Conservation (phyloP, 2,329 filamentous ascomycete genomes). For the Sporothrix inflata region DNA sequence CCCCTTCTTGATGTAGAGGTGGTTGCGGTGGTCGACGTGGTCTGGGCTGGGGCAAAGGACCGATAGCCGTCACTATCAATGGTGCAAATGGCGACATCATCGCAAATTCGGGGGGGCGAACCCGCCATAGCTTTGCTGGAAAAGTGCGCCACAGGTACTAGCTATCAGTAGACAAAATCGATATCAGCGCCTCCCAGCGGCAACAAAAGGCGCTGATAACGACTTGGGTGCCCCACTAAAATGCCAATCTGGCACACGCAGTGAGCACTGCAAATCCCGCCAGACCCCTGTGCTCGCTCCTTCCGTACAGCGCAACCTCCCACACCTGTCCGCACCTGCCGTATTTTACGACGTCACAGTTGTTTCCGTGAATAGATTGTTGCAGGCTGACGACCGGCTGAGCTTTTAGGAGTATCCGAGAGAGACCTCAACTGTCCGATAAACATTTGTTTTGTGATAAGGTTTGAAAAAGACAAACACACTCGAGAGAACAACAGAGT, state of each 20-base stretch:
- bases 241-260: not conserved
- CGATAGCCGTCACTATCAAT: conserved; percentile 1
- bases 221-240: not conserved
- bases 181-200: not conserved
- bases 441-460: not conserved
- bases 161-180: conserved; percentile 7
- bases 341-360: not conserved
- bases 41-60: conserved; percentile 14
- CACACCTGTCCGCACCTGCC: not conserved
- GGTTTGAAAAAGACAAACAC: not conserved
- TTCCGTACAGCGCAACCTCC: not conserved
- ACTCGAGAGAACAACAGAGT: too few relatives aligned
- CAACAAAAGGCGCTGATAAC: not conserved
- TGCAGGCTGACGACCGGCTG: not conserved
- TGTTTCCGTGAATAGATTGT: not conserved
- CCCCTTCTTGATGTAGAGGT: not conserved
- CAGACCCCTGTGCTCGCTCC: not conserved
- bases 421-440: not conserved
- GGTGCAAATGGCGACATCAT: conserved; percentile 23
- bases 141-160: not conserved
- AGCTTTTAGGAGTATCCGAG: not conserved
- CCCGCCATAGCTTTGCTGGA: not conserved
- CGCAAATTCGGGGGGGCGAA: conserved; percentile 21
- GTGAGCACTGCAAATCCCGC: not conserved
- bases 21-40: not conserved